phyloP scores from a whole-genome alignment of 2,329 filamentous ascomycete genomes.

The Colletotrichum falcatum region DNA sequence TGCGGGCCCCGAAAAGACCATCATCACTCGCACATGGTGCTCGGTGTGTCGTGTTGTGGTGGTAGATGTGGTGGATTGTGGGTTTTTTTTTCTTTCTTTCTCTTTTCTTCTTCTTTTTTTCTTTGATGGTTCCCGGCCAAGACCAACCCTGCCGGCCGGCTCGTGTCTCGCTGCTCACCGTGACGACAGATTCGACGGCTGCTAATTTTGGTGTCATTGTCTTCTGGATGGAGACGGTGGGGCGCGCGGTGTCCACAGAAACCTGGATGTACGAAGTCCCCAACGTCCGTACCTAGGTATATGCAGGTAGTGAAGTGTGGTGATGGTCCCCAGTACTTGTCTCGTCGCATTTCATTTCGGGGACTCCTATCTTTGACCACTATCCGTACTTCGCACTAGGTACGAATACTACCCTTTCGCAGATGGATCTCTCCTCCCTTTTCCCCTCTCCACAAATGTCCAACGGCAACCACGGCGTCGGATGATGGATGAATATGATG shows the following conservation, averaged over 20 bases:
- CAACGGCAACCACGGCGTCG: conserved; percentile 23
- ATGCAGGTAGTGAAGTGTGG: too few relatives aligned
- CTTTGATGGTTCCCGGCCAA: conserved; percentile 22
- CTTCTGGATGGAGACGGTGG: conserved; percentile 23
- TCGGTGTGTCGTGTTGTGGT: neutral
- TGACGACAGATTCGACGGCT: conserved; percentile 29
- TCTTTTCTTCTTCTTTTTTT: neutral
- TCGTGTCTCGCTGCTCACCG: conserved; percentile 27
- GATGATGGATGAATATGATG: conserved; percentile 6
- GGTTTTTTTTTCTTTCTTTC: neutral
- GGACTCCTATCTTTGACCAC: conserved; percentile 21
- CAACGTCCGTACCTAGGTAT: too few relatives aligned
- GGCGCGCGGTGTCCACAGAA: neutral
- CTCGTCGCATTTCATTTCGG: conserved; percentile 39
- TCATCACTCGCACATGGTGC: conserved; percentile 22
- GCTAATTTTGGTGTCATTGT: conserved; percentile 34
- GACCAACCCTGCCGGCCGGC: conserved; percentile 27
- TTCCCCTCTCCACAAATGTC: neutral
- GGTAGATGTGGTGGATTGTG: too few relatives aligned
- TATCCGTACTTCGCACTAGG: too few relatives aligned
- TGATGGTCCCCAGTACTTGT: conserved; percentile 18
- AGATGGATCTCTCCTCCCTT: conserved; percentile 14
- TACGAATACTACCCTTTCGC: too few relatives aligned
- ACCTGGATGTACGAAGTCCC: neutral
- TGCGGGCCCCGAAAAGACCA: neutral